Conservation (phyloP, 495 filamentous ascomycete genomes). For the Penicillium desertorum region DNA sequence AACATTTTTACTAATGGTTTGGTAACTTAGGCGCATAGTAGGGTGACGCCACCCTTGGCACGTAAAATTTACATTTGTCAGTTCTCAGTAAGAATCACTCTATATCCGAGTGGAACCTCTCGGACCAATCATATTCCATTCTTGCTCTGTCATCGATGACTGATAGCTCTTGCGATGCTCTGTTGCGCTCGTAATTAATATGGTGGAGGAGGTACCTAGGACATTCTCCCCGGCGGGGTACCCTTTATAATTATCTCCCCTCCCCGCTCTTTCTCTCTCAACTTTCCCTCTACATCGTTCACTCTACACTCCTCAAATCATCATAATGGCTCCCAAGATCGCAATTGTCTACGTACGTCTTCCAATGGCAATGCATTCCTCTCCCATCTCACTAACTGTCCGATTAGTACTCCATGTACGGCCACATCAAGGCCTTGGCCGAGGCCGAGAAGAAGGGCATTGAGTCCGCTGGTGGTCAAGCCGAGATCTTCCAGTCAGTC, state of each 20-base stretch:
- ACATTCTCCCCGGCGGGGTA: conserved; percentile 1
- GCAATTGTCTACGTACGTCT: conserved; percentile 82
- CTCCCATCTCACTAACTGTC: neutral
- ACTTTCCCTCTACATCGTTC: neutral
- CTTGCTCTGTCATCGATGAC: conserved; percentile 41
- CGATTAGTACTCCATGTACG: conserved; percentile 88
- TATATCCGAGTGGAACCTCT: conserved; percentile 18
- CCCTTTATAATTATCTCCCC: conserved; percentile 6
- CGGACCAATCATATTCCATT: conserved; percentile 16
- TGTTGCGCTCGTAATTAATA: conserved; percentile 12
- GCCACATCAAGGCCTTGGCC: conserved; percentile 82
- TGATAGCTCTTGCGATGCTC: conserved; percentile 26
- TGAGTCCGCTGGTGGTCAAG: conserved; percentile 78
- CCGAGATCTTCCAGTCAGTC: conserved; percentile 76
- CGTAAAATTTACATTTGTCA: conserved; percentile 33
- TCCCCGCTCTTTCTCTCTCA: conserved; percentile 7
- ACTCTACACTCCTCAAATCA: conserved; percentile 6
- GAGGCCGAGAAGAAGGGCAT: conserved; percentile 90
- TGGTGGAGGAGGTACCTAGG: neutral
- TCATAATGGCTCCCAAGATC: conserved; percentile 85
- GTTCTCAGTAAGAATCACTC: conserved; percentile 39
- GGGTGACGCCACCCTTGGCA: neutral
- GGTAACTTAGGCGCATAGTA: neutral
- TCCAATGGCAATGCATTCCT: conserved; percentile 3
- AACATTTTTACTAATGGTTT: neutral